These are phyloP conservation scores for Talaromyces thailandensis DNA, from an alignment of 495 filamentous ascomycete genomes.

Conservation along the genomic window DNA sequence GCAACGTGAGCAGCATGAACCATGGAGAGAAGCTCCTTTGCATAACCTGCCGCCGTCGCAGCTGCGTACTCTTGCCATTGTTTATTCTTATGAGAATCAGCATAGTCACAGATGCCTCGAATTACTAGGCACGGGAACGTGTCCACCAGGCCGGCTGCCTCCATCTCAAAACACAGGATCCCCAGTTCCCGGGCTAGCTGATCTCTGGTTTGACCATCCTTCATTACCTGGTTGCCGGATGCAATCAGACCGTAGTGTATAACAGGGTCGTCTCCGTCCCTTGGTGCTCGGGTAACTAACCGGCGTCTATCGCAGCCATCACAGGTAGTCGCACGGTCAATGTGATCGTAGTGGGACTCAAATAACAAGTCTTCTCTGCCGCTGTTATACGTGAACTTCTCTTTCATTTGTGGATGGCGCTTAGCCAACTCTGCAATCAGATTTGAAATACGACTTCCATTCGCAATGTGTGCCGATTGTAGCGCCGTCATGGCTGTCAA, in stretches of 20 bases:
- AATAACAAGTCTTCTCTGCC: conserved; percentile 20
- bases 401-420: conserved; percentile 11
- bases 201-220: conserved; percentile 21
- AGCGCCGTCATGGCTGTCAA: conserved; percentile 20
- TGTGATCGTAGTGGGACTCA: conserved; percentile 17
- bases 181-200: conserved; percentile 19
- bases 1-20: neutral
- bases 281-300: conserved; percentile 5
- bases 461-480: neutral
- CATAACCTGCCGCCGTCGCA: conserved; percentile 20
- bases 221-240: conserved; percentile 28
- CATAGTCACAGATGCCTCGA: conserved; percentile 28
- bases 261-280: conserved; percentile 6
- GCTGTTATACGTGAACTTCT: conserved; percentile 12
- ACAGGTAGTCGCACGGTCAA: conserved; percentile 10
- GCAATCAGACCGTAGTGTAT: conserved; percentile 31
- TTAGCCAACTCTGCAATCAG: conserved; percentile 11
- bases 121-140: conserved; percentile 25
- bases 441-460: conserved; percentile 8
- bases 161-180: conserved; percentile 24
- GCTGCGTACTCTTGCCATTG: conserved; percentile 27
- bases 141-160: conserved; percentile 23
- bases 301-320: conserved; percentile 11
- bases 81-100: conserved; percentile 28
- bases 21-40: conserved; percentile 17